Evolutionary conservation across 2,329 filamentous ascomycete genomes (phyloP).

Genomic region (Claviceps lovelessii): DNA sequence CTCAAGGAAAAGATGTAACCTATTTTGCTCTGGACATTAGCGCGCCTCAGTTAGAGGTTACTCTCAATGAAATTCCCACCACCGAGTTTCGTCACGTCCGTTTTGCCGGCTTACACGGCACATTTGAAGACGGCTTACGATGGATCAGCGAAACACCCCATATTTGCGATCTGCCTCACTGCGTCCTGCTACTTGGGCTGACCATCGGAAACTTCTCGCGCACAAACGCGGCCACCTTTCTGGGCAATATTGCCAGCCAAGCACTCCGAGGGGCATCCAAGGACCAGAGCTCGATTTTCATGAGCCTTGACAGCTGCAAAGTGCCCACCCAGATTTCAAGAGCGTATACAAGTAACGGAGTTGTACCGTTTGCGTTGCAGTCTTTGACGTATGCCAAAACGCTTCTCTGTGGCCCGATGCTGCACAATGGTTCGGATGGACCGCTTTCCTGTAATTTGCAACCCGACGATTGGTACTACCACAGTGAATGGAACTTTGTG

Average conservation of each 20-base stretch:
- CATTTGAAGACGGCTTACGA: constrained; percentile 1
- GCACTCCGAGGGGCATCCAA: not conserved
- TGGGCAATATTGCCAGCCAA: not conserved
- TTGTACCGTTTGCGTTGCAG: constrained; percentile 1
- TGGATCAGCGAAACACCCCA: not conserved
- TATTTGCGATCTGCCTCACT: not conserved
- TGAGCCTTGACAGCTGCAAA: not conserved
- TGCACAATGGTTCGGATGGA: too few species aligned
- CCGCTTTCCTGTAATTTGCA: not conserved
- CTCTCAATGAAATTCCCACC: not conserved
- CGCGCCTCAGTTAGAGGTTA: not conserved
- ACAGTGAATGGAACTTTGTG: constrained; percentile 1
- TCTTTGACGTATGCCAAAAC: not conserved
- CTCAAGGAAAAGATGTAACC: not conserved
- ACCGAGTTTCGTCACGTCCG: not conserved
- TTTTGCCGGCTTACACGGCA: not conserved
- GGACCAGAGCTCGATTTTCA: not conserved
- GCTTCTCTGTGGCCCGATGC: not conserved
- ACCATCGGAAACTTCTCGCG: constrained; percentile 2
- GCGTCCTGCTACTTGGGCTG: not conserved
- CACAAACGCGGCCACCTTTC: not conserved
- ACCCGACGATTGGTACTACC: not conserved
- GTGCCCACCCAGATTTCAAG: not conserved
- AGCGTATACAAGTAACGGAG: not conserved
- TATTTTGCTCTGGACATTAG: not conserved